Conservation (phyloP, 75 land plant species). For the Selaginella tamariscina region DNA sequence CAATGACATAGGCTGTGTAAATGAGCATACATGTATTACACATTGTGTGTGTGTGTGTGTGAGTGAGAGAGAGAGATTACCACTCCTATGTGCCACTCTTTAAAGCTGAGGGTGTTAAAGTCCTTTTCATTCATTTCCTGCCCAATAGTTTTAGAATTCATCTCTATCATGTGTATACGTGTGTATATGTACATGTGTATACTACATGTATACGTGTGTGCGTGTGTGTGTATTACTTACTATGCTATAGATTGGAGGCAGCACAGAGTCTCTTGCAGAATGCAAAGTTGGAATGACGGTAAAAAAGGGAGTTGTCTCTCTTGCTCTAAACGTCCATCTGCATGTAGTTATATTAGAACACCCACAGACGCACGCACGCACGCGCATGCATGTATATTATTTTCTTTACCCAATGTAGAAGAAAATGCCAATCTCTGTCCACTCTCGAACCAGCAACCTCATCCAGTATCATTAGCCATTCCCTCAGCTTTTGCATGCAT, state of each 20-base stretch:
- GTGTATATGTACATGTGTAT: too few species aligned
- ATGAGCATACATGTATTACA: background rate
- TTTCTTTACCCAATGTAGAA: constrained; percentile 68
- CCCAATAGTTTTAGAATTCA: background rate
- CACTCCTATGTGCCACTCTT: constrained; percentile 91
- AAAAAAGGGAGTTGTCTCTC: constrained; percentile 49
- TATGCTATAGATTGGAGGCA: constrained; percentile 83
- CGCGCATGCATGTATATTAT: background rate
- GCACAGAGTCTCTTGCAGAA: constrained; percentile 26
- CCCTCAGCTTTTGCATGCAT: constrained; percentile 48
- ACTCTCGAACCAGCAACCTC: constrained; percentile 62
- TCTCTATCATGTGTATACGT: too few species aligned
- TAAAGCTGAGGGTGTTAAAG: constrained; percentile 45
- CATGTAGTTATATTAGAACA: too few species aligned
- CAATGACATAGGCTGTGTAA: constrained; percentile 27
- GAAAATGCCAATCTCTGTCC: constrained; percentile 72
- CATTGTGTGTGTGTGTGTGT: background rate
- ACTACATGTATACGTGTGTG: too few species aligned
- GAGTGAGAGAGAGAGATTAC: constrained; percentile 23
- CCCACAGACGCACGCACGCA: too few species aligned
- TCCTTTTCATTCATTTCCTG: constrained; percentile 85
- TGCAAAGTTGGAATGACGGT: constrained; percentile 64
- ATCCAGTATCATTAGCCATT: constrained; percentile 62
- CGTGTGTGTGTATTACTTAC: constrained; percentile 57
- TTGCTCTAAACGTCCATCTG: constrained; percentile 83